These are phyloP conservation scores for Globisporangium radiosum DNA, from an alignment of 352 stramenopile species.

Conservation along the genomic window DNA sequence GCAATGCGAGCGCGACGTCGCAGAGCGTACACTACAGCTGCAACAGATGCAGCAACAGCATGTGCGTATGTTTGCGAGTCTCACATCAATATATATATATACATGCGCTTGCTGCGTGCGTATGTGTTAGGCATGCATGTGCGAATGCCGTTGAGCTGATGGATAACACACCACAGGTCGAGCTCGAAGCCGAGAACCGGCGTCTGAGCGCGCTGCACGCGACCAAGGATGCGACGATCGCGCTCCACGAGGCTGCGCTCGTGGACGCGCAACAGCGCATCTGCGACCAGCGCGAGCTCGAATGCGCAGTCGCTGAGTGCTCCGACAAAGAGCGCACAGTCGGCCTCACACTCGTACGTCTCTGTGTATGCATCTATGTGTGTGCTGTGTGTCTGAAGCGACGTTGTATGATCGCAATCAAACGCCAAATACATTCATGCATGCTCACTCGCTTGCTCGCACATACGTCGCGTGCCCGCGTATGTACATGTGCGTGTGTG, in stretches of 20 bases:
- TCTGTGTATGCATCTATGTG: constrained; percentile 12
- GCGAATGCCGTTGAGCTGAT: not conserved
- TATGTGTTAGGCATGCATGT: no score
- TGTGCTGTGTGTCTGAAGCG: no score
- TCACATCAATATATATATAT: no score
- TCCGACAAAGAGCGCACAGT: constrained; percentile 8
- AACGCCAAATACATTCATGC: no score
- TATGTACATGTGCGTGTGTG: no score
- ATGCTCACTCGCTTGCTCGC: no score
- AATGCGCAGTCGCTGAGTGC: constrained; percentile 8
- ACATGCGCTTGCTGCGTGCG: no score
- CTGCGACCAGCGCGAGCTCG: constrained; percentile 3
- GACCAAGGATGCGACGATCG: constrained; percentile 4
- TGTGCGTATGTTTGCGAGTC: not conserved
- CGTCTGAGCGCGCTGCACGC: constrained; percentile 1
- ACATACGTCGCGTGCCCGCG: no score
- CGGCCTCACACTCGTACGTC: no score
- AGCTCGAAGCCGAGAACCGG: constrained; percentile 4
- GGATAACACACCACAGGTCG: no score
- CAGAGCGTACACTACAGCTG: not conserved
- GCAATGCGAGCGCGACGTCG: constrained; percentile 1
- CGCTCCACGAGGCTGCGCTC: constrained; percentile 1
- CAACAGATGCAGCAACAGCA: constrained; percentile 2
- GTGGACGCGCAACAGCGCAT: not conserved
- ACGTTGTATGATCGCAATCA: no score